phyloP scores from a whole-genome alignment of 257 asterid species.

The Datura wrightii region DNA sequence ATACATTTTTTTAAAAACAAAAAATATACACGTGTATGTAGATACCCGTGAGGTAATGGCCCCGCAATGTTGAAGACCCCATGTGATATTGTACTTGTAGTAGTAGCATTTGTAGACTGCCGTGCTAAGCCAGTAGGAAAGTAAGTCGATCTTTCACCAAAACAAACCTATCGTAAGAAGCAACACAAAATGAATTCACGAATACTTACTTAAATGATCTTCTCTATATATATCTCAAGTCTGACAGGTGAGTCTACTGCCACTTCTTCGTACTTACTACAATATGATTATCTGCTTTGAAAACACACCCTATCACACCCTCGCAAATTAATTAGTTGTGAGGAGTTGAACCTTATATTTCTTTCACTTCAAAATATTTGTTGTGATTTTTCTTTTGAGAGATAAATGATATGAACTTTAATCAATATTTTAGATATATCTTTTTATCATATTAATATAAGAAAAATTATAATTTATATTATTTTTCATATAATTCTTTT shows the following conservation, averaged over 20 bases:
- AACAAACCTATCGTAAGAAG: conserved; percentile 20
- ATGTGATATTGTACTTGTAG: neutral
- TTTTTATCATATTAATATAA: too few species aligned
- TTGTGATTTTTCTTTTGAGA: too few species aligned
- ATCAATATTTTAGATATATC: too few species aligned
- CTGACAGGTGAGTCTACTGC: neutral
- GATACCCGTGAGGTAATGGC: neutral
- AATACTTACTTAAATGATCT: neutral
- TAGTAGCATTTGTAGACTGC: neutral
- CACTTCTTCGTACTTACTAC: neutral
- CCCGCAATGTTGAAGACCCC: neutral
- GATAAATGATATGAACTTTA: too few species aligned
- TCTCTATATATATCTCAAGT: neutral
- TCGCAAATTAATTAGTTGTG: neutral
- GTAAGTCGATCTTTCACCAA: neutral
- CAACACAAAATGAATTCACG: neutral
- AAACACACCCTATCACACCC: neutral
- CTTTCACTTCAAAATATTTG: too few species aligned
- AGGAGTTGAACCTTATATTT: neutral
- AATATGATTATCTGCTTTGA: neutral
- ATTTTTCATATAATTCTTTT: too few species aligned
- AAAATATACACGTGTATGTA: neutral
- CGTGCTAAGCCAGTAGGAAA: conserved; percentile 12
- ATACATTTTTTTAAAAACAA: too few species aligned
- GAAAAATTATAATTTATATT: too few species aligned